Conservation (phyloP, 371 early-diverging fungal genomes). For the Mortierella sp. region DNA sequence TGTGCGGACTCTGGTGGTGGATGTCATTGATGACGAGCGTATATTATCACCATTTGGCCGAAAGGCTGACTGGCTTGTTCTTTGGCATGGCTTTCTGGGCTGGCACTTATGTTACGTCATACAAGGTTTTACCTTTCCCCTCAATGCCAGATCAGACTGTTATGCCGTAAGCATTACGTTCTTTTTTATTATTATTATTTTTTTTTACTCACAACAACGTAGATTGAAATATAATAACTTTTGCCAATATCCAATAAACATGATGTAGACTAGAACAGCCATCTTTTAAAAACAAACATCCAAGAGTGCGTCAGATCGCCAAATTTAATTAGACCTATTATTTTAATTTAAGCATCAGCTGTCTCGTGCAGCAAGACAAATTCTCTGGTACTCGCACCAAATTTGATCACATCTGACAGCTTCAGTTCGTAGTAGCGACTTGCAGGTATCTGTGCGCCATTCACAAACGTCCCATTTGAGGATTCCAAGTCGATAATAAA, state of each 20-base stretch:
- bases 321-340: no score
- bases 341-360: constrained; percentile 17
- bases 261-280: no score
- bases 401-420: constrained; percentile 84
- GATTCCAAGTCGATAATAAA: constrained; percentile 96
- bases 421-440: constrained; percentile 89
- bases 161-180: background rate
- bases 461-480: constrained; percentile 92
- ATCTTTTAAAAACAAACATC: no score
- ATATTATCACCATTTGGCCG: constrained; percentile 84
- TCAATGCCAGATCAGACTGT: constrained; percentile 50
- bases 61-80: constrained; percentile 77
- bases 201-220: no score
- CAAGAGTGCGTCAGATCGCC: no score
- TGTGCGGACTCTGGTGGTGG: constrained; percentile 75
- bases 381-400: constrained; percentile 92
- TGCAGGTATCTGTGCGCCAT: constrained; percentile 79
- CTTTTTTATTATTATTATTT: no score
- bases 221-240: no score
- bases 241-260: no score
- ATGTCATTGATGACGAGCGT: constrained; percentile 84
- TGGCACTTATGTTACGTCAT: constrained; percentile 54
- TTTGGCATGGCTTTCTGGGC: constrained; percentile 82
- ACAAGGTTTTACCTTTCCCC: constrained; percentile 38
- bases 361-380: constrained; percentile 90